phyloP scores from a whole-genome alignment of 495 filamentous ascomycete species.

The Aspergillus homomorphus region DNA sequence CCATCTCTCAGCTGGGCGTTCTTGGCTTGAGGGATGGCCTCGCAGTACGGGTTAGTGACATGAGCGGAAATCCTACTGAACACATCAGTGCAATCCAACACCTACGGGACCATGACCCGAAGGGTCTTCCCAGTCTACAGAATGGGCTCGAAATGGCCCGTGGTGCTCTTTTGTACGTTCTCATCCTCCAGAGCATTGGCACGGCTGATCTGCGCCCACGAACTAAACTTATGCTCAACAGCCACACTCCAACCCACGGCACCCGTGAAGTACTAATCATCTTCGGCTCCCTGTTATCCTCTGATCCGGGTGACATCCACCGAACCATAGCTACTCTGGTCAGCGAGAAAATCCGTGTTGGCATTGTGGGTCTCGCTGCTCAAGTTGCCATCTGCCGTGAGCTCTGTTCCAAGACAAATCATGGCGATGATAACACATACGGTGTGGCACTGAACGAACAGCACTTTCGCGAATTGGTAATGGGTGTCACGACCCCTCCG shows the following conservation, averaged over 20 bases:
- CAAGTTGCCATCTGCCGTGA: conserved; percentile 90
- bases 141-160: conserved; percentile 95
- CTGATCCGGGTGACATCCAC: conserved; percentile 93
- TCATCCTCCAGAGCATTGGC: neutral
- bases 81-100: conserved; percentile 75
- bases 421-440: conserved; percentile 71
- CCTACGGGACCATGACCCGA: conserved; percentile 72
- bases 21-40: conserved; percentile 90
- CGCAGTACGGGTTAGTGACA: conserved; percentile 78
- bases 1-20: conserved; percentile 92
- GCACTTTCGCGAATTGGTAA: conserved; percentile 83
- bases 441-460: conserved; percentile 82
- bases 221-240: conserved; percentile 29
- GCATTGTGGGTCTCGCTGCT: conserved; percentile 84
- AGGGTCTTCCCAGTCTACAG: conserved; percentile 85
- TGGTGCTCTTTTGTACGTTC: conserved; percentile 73
- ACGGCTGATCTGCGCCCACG: neutral
- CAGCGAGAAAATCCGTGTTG: conserved; percentile 76
- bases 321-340: conserved; percentile 76
- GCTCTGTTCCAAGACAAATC: conserved; percentile 81
- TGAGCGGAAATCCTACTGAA: conserved; percentile 85
- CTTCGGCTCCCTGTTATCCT: conserved; percentile 84
- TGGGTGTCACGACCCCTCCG: conserved; percentile 85
- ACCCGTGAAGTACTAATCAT: conserved; percentile 90
- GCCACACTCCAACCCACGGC: conserved; percentile 87